Conservation (phyloP, 768 basidiomycete species). For the Phaeotremella fagi region DNA sequence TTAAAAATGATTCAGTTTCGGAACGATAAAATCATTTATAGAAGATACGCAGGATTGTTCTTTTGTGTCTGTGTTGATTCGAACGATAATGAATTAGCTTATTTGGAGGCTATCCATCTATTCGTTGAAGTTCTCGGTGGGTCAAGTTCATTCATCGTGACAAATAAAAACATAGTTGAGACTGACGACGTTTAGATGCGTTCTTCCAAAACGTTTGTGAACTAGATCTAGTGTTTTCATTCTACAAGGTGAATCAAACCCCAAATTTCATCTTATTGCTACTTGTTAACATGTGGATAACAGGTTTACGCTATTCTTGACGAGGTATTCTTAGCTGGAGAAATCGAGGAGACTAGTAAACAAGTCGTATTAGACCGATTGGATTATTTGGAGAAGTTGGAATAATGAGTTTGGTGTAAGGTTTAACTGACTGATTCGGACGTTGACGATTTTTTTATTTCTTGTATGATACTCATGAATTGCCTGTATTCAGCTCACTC, state of each 20-base stretch:
- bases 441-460: not conserved
- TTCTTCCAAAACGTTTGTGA: conserved; percentile 99
- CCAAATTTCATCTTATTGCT: not conserved
- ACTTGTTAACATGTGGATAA: not conserved
- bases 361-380: conserved; percentile 86
- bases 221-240: conserved; percentile 96
- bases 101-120: conserved; percentile 94
- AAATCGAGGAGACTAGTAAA: conserved; percentile 97
- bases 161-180: no score
- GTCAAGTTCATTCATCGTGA: no score
- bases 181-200: conserved; percentile 74
- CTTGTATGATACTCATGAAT: not conserved
- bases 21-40: conserved; percentile 95
- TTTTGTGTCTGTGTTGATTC: conserved; percentile 97
- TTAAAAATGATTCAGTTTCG: conserved; percentile 65
- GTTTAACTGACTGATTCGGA: not conserved
- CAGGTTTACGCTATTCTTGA: conserved; percentile 97
- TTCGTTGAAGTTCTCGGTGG: conserved; percentile 95
- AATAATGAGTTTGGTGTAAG: no score
- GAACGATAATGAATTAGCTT: conserved; percentile 96
- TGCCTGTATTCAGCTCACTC: not conserved
- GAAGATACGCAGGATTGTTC: conserved; percentile 94
- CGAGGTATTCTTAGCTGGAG: conserved; percentile 96
- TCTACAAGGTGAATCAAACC: conserved; percentile 69
- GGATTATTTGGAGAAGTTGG: conserved; percentile 88